Evolutionary conservation across 306 rosid genomes (phyloP).

Genomic region (Alnus rubra): DNA sequence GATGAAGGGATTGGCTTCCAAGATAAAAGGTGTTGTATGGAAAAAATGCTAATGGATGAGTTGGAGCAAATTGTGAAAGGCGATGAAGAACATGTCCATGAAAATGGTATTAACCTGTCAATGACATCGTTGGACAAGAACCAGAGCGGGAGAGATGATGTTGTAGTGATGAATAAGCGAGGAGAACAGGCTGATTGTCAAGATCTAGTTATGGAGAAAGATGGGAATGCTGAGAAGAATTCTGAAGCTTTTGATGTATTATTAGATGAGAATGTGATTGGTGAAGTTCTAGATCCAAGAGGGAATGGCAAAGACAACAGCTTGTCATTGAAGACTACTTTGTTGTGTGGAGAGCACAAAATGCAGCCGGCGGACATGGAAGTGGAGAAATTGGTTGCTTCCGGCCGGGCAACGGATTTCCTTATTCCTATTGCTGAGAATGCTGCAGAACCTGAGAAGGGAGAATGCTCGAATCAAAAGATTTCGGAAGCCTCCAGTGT

Average conservation of each 20-base stretch:
- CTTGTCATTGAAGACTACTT: slow-evolving; percentile 5
- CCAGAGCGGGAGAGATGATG: slow-evolving; percentile 30
- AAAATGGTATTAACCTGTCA: slow-evolving; percentile 17
- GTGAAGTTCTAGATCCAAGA: slow-evolving; percentile 22
- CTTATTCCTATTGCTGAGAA: slow-evolving; percentile 30
- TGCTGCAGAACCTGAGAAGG: slow-evolving; percentile 30
- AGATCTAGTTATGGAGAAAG: slow-evolving; percentile 11
- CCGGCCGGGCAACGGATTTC: slow-evolving; percentile 6
- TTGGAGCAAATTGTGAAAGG: slow-evolving; percentile 44
- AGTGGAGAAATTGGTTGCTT: slow-evolving; percentile 26
- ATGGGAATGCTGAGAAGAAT: slow-evolving; percentile 29
- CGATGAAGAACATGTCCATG: slow-evolving; percentile 35
- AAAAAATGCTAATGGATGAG: slow-evolving; percentile 32
- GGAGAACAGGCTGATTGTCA: slow-evolving; percentile 35
- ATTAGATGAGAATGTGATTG: background rate
- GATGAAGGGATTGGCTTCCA: slow-evolving; percentile 6
- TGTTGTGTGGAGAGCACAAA: slow-evolving; percentile 15
- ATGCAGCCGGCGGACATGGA: slow-evolving; percentile 36
- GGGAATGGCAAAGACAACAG: slow-evolving; percentile 20
- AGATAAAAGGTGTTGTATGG: slow-evolving; percentile 24
- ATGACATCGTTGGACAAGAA: slow-evolving; percentile 25
- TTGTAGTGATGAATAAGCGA: slow-evolving; percentile 33
- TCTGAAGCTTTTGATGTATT: slow-evolving; percentile 21
- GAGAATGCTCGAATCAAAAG: slow-evolving; percentile 27
- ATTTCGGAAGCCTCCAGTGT: slow-evolving; percentile 23